Conservation (phyloP, 2,329 filamentous ascomycete species). For the Fusarium sp. region DNA sequence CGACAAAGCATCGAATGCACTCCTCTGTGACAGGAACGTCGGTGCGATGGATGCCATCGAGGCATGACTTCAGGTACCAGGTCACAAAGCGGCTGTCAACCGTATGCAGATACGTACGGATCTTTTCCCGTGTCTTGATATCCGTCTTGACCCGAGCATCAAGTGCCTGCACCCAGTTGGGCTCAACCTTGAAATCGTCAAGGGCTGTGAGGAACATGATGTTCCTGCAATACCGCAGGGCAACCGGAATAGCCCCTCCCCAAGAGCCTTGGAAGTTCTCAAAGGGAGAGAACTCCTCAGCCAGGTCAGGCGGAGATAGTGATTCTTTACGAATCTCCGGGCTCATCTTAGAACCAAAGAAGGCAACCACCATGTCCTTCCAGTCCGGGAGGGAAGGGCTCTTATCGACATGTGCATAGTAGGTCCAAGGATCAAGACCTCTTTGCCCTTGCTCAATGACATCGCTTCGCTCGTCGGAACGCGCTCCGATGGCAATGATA, state of each 20-base stretch:
- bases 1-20: slow-evolving; percentile 65
- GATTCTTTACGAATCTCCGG: slow-evolving; percentile 50
- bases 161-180: slow-evolving; percentile 87
- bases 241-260: slow-evolving; percentile 72
- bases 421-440: slow-evolving; percentile 79
- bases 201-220: slow-evolving; percentile 65
- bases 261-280: slow-evolving; percentile 61
- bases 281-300: slow-evolving; percentile 45
- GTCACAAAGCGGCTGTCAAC: slow-evolving; percentile 54
- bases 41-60: slow-evolving; percentile 66
- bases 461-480: slow-evolving; percentile 78
- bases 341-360: slow-evolving; percentile 58
- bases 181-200: slow-evolving; percentile 69
- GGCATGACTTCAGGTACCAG: slow-evolving; percentile 64
- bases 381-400: slow-evolving; percentile 61
- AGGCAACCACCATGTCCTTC: slow-evolving; percentile 61
- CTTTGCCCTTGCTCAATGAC: slow-evolving; percentile 90
- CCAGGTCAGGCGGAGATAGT: slow-evolving; percentile 41
- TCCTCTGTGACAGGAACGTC: slow-evolving; percentile 57
- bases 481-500: slow-evolving; percentile 80
- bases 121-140: slow-evolving; percentile 69
- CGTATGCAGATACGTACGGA: slow-evolving; percentile 65
- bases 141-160: slow-evolving; percentile 80
- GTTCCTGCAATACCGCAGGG: slow-evolving; percentile 74
- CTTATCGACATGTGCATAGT: slow-evolving; percentile 58